phyloP scores from a whole-genome alignment of 2,329 filamentous ascomycete genomes.

The Lojkania enalia region DNA sequence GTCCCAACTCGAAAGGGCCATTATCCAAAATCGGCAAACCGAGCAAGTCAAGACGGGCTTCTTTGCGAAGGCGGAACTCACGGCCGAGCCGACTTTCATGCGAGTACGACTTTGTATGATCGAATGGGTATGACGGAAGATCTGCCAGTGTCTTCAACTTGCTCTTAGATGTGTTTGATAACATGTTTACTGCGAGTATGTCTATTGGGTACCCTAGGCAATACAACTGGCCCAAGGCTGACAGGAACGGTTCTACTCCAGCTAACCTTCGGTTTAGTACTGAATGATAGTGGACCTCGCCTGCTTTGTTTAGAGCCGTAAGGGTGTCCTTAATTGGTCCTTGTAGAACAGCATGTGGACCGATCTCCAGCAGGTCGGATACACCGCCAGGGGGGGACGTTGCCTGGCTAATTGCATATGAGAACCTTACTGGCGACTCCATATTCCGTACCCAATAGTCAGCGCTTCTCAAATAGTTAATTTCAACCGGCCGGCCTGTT shows the following conservation, averaged over 20 bases:
- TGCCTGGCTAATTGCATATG: not conserved
- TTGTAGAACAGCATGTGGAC: constrained; percentile 10
- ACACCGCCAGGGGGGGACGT: not conserved
- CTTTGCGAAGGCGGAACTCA: constrained; percentile 4
- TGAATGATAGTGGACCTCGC: not conserved
- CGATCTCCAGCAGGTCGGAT: constrained; percentile 9
- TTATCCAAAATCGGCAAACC: constrained; percentile 21
- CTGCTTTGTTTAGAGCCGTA: not conserved
- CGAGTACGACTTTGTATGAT: constrained; percentile 28
- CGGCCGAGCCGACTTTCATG: constrained; percentile 7
- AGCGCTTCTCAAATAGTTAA: constrained; percentile 1
- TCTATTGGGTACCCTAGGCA: constrained; percentile 1
- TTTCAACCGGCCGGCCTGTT: not conserved
- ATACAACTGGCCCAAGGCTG: constrained; percentile 1
- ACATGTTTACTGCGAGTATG: constrained; percentile 1
- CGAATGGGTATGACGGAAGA: constrained; percentile 33
- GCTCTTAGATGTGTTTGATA: not conserved
- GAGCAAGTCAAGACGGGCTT: constrained; percentile 11
- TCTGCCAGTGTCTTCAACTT: constrained; percentile 4
- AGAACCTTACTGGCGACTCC: constrained; percentile 12
- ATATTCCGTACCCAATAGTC: constrained; percentile 17
- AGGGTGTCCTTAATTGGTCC: constrained; percentile 10
- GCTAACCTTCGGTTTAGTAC: not conserved
- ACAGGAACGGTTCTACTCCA: not conserved
- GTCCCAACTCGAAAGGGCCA: constrained; percentile 9